A percentile compares a stretch with the other conserved stretches of the same genome.
Evolutionary conservation across 306 rosid species (phyloP).

Genomic region (Prunus mira): DNA sequence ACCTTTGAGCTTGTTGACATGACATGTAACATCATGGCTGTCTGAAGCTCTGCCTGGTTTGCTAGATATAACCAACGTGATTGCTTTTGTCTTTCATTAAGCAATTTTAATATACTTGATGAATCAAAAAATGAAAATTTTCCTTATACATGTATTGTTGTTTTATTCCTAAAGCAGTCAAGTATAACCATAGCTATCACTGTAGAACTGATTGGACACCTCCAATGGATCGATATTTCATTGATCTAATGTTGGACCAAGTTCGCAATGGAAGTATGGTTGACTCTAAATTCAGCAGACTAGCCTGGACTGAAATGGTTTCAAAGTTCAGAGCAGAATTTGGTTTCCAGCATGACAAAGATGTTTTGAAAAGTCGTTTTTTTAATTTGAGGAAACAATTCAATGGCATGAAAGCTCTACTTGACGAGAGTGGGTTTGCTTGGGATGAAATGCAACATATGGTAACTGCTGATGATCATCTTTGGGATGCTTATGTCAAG

Average conservation of each 20-base stretch:
- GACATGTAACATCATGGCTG: background rate
- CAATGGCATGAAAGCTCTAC: slow-evolving; percentile 47
- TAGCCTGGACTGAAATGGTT: slow-evolving; percentile 52
- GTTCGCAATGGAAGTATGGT: slow-evolving; percentile 43
- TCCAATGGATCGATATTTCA: slow-evolving; percentile 45
- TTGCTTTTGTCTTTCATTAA: background rate
- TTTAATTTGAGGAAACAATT: slow-evolving; percentile 43
- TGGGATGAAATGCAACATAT: slow-evolving; percentile 60
- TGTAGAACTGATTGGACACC: slow-evolving; percentile 50
- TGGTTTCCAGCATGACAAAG: slow-evolving; percentile 39
- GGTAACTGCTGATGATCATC: slow-evolving; percentile 41
- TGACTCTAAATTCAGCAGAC: slow-evolving; percentile 35
- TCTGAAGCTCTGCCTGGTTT: background rate
- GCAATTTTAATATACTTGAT: background rate
- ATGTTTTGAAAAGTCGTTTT: slow-evolving; percentile 41
- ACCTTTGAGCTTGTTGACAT: background rate
- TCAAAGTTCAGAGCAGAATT: slow-evolving; percentile 50
- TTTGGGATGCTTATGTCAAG: slow-evolving; percentile 53
- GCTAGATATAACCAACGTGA: background rate
- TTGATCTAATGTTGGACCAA: slow-evolving; percentile 56
- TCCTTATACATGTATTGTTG: background rate
- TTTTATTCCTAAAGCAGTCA: slow-evolving; percentile 29
- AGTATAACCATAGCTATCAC: slow-evolving; percentile 22
- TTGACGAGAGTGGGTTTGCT: slow-evolving; percentile 41
- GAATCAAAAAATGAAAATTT: background rate